phyloP scores from a whole-genome alignment of 495 filamentous ascomycete species.

The Xylaria longipes region DNA sequence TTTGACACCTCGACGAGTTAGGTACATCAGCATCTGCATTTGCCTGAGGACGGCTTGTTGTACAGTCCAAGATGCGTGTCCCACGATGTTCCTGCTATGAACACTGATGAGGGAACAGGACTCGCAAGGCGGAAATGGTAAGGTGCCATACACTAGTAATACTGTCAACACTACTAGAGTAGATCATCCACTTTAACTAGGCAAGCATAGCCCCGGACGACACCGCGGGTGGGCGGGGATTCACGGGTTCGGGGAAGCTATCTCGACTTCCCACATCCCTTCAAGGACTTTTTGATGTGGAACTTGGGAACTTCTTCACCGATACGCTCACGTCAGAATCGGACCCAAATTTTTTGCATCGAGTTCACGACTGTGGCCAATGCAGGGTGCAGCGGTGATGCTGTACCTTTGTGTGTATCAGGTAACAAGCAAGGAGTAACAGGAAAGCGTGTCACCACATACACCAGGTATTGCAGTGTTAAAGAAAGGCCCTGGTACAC shows the following conservation, averaged over 20 bases:
- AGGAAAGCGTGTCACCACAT: not conserved
- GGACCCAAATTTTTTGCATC: slow-evolving; percentile 22
- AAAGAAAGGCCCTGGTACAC: not conserved
- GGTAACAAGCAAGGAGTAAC: not conserved
- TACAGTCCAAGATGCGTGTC: slow-evolving; percentile 12
- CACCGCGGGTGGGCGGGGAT: slow-evolving; percentile 3
- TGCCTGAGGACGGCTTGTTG: slow-evolving; percentile 9
- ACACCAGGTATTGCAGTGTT: not conserved
- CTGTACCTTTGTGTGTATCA: not conserved
- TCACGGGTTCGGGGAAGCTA: slow-evolving; percentile 16
- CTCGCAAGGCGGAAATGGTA: not conserved
- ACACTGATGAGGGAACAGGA: slow-evolving; percentile 6
- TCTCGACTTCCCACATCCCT: slow-evolving; percentile 19
- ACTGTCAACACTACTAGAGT: not conserved
- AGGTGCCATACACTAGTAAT: not conserved
- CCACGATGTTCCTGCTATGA: not conserved
- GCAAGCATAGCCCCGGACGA: slow-evolving; percentile 18
- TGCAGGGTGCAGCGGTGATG: not conserved
- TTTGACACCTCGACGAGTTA: slow-evolving; percentile 4
- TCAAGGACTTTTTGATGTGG: slow-evolving; percentile 13
- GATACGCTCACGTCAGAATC: slow-evolving; percentile 36
- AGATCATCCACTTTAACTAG: slow-evolving; percentile 19
- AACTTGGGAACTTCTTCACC: slow-evolving; percentile 11
- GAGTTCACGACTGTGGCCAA: slow-evolving; percentile 1
- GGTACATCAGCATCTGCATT: not conserved